Evolutionary conservation across 805 yeast genomes (phyloP).

Genomic region (Sporopachydermia lactativora): DNA sequence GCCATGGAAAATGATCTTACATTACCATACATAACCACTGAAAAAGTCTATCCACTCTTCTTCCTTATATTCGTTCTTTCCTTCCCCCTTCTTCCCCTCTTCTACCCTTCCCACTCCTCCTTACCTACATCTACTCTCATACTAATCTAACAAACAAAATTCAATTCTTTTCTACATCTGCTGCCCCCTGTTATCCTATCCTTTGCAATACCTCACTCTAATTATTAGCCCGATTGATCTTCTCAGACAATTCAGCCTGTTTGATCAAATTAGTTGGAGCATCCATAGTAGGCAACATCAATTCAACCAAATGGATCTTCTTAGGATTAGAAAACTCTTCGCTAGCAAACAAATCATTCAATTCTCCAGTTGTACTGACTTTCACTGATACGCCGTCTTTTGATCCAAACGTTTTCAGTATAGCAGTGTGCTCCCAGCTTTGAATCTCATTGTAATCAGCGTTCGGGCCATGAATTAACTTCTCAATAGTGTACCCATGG

Average conservation of each 20-base stretch:
- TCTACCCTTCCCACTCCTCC: too few species aligned
- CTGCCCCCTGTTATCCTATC: too few species aligned
- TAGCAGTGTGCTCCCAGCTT: conserved; percentile 48
- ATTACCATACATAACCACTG: too few species aligned
- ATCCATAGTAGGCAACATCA: conserved; percentile 56
- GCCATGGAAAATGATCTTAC: too few species aligned
- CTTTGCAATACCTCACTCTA: too few species aligned
- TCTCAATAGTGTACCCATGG: conserved; percentile 64
- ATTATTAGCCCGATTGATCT: not conserved
- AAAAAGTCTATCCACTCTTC: too few species aligned
- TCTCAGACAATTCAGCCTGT: conserved; percentile 36
- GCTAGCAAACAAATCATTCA: conserved; percentile 34
- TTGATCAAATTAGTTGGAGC: conserved; percentile 49
- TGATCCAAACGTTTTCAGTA: conserved; percentile 37
- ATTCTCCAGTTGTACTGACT: conserved; percentile 43
- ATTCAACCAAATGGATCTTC: conserved; percentile 52
- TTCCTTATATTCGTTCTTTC: too few species aligned
- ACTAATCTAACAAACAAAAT: too few species aligned
- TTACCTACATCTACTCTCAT: too few species aligned
- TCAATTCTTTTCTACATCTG: too few species aligned
- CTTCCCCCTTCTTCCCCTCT: too few species aligned
- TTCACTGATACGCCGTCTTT: conserved; percentile 38
- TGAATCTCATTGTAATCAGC: conserved; percentile 57
- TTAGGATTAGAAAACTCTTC: conserved; percentile 36
- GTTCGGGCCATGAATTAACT: conserved; percentile 46